Evolutionary conservation across 768 basidiomycete species (phyloP).

Genomic region (Calocera viscosa): DNA sequence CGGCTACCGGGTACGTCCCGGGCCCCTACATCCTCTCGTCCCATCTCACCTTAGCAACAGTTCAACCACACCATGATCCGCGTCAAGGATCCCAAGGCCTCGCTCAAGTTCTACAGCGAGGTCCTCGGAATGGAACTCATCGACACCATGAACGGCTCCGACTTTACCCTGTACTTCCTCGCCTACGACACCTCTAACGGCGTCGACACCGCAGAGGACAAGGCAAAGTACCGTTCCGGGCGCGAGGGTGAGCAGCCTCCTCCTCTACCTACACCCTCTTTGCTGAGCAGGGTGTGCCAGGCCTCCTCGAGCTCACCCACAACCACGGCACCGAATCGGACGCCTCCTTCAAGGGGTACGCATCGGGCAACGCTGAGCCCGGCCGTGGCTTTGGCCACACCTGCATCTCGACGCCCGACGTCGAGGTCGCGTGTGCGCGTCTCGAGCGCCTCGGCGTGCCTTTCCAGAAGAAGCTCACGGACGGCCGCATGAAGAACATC

Average conservation of each 20-base stretch:
- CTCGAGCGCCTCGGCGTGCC: slow-evolving; percentile 67
- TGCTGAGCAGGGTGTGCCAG: too few relatives aligned
- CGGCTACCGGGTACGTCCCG: background rate
- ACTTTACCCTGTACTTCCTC: slow-evolving; percentile 77
- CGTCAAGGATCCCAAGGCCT: slow-evolving; percentile 73
- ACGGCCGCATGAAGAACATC: slow-evolving; percentile 75
- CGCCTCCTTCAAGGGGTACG: slow-evolving; percentile 65
- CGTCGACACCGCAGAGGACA: slow-evolving; percentile 36
- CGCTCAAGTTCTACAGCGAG: slow-evolving; percentile 68
- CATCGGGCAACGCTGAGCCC: slow-evolving; percentile 74
- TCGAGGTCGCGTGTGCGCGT: slow-evolving; percentile 69
- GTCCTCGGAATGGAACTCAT: slow-evolving; percentile 62
- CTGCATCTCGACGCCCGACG: slow-evolving; percentile 69
- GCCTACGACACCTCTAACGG: slow-evolving; percentile 55
- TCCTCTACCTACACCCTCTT: too few relatives aligned
- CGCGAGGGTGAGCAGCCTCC: slow-evolving; percentile 79
- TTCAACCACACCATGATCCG: slow-evolving; percentile 84
- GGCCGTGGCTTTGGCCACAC: slow-evolving; percentile 55
- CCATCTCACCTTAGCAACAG: slow-evolving; percentile 26
- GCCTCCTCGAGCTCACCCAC: slow-evolving; percentile 71
- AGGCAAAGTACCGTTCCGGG: slow-evolving; percentile 33
- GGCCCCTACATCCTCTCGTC: background rate
- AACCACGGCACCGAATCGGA: slow-evolving; percentile 86
- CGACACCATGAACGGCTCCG: slow-evolving; percentile 32
- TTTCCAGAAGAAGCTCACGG: slow-evolving; percentile 78